phyloP scores from a whole-genome alignment of 768 basidiomycete species.

The Trametes villosa region DNA sequence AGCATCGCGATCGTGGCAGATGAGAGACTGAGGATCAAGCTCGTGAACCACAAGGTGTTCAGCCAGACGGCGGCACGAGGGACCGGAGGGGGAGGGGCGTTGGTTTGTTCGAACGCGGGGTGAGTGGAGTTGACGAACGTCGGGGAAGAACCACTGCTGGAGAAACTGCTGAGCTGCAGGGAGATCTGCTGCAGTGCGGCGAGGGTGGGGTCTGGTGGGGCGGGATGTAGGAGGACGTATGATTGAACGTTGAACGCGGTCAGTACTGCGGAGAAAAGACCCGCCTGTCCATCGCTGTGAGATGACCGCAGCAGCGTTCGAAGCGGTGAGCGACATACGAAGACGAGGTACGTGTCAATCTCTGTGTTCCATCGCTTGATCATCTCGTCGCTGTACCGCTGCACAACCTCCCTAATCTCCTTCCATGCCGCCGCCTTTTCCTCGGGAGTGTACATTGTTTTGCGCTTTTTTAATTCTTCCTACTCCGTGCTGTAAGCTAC shows the following conservation, averaged over 20 bases:
- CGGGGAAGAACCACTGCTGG: conserved; percentile 1
- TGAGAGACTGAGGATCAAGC: too few relatives aligned
- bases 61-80: too few relatives aligned
- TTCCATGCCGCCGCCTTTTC: conserved; percentile 35
- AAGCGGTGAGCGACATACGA: too few relatives aligned
- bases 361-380: too few relatives aligned
- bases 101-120: too few relatives aligned
- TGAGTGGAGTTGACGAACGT: conserved; percentile 20
- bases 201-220: neutral
- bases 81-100: too few relatives aligned
- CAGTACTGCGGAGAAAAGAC: conserved; percentile 31
- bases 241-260: conserved; percentile 33
- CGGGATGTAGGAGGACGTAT: conserved; percentile 26
- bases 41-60: too few relatives aligned
- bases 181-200: conserved; percentile 12
- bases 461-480: too few relatives aligned
- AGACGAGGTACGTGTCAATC: too few relatives aligned
- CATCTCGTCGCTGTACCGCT: conserved; percentile 3
- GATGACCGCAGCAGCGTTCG: neutral
- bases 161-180: conserved; percentile 13
- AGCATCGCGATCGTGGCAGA: too few relatives aligned
- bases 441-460: conserved; percentile 36
- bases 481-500: too few relatives aligned
- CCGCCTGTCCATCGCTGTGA: conserved; percentile 23
- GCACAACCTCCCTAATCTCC: neutral